Evolutionary conservation across 2,329 filamentous ascomycete genomes (phyloP).

Genomic region (Botrytis sinoallii): DNA sequence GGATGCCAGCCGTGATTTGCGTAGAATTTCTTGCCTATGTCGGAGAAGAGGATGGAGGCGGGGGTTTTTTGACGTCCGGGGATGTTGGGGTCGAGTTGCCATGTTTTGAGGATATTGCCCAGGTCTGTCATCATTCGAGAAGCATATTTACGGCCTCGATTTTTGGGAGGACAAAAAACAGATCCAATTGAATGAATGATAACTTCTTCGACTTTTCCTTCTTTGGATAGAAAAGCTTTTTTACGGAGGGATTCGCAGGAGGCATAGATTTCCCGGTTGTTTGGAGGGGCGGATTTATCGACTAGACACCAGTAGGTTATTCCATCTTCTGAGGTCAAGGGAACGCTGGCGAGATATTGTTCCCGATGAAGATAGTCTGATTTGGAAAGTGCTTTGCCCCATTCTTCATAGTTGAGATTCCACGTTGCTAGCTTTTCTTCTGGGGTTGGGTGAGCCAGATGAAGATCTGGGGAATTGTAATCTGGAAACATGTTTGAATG

Average conservation of each 20-base stretch:
- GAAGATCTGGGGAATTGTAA: slow-evolving; percentile 38
- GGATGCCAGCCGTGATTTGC: slow-evolving; percentile 70
- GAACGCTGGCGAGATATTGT: slow-evolving; percentile 52
- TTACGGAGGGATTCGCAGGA: slow-evolving; percentile 65
- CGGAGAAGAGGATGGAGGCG: slow-evolving; percentile 82
- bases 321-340: slow-evolving; percentile 56
- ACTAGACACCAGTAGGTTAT: slow-evolving; percentile 62
- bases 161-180: slow-evolving; percentile 69
- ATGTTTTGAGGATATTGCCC: slow-evolving; percentile 50
- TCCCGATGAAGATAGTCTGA: slow-evolving; percentile 60
- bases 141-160: slow-evolving; percentile 73
- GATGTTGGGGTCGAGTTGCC: slow-evolving; percentile 46
- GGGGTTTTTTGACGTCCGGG: slow-evolving; percentile 42
- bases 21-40: slow-evolving; percentile 84
- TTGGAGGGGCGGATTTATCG: slow-evolving; percentile 40
- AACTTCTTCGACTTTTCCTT: slow-evolving; percentile 48
- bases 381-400: slow-evolving; percentile 55
- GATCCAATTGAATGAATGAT: slow-evolving; percentile 73
- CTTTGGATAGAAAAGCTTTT: slow-evolving; percentile 48
- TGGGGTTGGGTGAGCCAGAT: slow-evolving; percentile 55
- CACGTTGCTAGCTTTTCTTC: slow-evolving; percentile 55
- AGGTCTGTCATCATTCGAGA: slow-evolving; percentile 70
- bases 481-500: slow-evolving; percentile 28
- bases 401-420: slow-evolving; percentile 53
- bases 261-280: slow-evolving; percentile 54